phyloP scores from a whole-genome alignment of 257 asterid genomes.

The Solanum chaucha region DNA sequence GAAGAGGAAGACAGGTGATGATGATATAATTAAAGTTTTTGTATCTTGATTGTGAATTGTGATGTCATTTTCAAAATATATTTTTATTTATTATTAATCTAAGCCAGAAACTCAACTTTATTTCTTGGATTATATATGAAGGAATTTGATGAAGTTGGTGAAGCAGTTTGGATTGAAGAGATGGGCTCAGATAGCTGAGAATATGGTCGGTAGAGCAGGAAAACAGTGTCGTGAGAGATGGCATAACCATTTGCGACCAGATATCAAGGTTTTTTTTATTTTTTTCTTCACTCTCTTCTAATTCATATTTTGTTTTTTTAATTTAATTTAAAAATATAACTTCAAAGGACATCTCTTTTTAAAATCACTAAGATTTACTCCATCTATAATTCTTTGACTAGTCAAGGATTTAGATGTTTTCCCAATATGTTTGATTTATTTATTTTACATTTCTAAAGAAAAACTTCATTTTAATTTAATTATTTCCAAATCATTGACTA shows the following conservation, averaged over 20 bases:
- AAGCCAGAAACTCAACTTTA: not conserved
- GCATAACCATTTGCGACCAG: conserved; percentile 71
- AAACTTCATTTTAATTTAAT: not conserved
- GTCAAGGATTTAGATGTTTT: not conserved
- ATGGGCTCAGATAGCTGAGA: conserved; percentile 55
- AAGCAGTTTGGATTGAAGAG: conserved; percentile 30
- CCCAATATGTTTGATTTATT: not conserved
- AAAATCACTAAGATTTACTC: not conserved
- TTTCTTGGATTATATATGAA: conserved; percentile 4
- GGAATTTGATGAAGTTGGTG: conserved; percentile 40
- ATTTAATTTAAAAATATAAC: not conserved
- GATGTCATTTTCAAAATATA: too few relatives aligned
- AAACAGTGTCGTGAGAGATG: conserved; percentile 84
- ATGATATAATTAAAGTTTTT: not conserved
- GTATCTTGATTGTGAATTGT: too few relatives aligned
- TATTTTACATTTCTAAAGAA: not conserved
- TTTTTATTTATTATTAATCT: not conserved
- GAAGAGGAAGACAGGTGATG: conserved; percentile 56
- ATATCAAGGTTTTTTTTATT: conserved; percentile 41
- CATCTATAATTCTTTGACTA: not conserved
- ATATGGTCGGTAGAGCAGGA: conserved; percentile 65
- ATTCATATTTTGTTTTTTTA: not conserved
- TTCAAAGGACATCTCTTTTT: not conserved
- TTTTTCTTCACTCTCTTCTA: not conserved
- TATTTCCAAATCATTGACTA: not conserved